Evolutionary conservation across 192 early-diverging fungal genomes (phyloP).

Genomic region (Dissophora globulifera): DNA sequence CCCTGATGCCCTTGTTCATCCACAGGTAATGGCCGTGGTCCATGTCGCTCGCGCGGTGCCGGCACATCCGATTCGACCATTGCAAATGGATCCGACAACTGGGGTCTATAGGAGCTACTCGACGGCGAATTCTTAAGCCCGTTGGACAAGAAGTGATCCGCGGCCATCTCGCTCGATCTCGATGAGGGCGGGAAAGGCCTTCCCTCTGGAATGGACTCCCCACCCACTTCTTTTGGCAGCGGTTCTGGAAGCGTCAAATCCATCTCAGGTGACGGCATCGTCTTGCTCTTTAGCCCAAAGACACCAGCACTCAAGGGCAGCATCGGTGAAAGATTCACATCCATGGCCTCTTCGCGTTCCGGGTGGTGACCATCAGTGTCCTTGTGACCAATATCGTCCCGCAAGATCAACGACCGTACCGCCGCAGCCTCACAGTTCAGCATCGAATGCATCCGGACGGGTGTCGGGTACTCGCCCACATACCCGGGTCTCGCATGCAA

Average conservation of each 20-base stretch:
- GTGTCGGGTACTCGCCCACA: slow-evolving; percentile 33
- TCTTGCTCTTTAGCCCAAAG: background rate
- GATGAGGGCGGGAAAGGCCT: too few species aligned
- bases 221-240: background rate
- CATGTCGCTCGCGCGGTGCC: too few species aligned
- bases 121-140: too few species aligned
- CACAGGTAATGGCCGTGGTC: too few species aligned
- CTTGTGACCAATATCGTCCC: background rate
- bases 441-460: slow-evolving; percentile 30
- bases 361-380: too few species aligned
- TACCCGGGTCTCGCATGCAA: slow-evolving; percentile 37
- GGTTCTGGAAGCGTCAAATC: slow-evolving; percentile 4
- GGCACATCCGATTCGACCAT: too few species aligned
- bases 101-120: too few species aligned
- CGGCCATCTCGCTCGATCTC: too few species aligned
- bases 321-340: background rate
- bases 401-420: background rate
- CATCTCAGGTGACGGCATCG: slow-evolving; percentile 10
- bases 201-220: background rate
- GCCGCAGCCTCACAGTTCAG: slow-evolving; percentile 14
- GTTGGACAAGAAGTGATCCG: too few species aligned
- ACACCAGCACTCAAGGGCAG: background rate
- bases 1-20: too few species aligned
- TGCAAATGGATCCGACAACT: too few species aligned
- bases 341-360: too few species aligned